Base-by-base conservation (phyloP, 352 stramenopile genomes). In the Phytophthora sp. region DNA sequence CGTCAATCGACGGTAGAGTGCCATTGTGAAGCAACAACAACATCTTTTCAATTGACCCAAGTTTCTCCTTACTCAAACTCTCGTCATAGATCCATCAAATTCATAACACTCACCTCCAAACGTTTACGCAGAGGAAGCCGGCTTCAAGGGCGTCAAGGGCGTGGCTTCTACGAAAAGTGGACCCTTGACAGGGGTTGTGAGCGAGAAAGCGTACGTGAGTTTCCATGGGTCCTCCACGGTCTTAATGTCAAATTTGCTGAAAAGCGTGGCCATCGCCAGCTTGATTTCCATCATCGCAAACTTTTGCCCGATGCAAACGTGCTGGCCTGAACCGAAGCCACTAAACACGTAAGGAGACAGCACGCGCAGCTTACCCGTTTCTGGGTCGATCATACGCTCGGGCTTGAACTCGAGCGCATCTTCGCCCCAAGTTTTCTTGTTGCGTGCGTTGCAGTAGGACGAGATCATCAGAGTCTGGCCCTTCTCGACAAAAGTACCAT, bases 231-330 rank as follows among this genome's bases (percentile, higher is more conserved):
- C 60, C 51, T 86, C 57, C 1, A 87, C 61, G 0, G 65, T 85
- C 51, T 64, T 66, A 20, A 89, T 52, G 31, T 79, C 68, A 28
- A 80, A 88, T 34, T 80, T 76, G 49, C 73, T 79, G 34, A 77
- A 69, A 1, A 88, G 48, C 11, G 75, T 72, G 7, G 76, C 77
- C 54, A 89, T 49, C 11, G 76, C 62, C 23, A 87, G 57, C 60
- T 88, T 89, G 54, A 89, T 83, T 66, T 89, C 74, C 59, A 84
- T 72, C 50, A 80, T 69, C 23, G 79, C 79, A 13, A 87, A 77
- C 39, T 75, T 72, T 45, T 66, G 57, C 4, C 84, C 84, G 20
- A 92, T 66, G 39, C 84, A 92, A 32, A 80, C 67, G 51, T 84
- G 76, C n/a, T 70, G 72, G 0, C 80, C 82, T 5, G 74, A 67